Evolutionary conservation across 805 yeast genomes (phyloP), one percentile per base, ranked within the genome.

Genomic region (Metschnikowia anglica): DNA sequence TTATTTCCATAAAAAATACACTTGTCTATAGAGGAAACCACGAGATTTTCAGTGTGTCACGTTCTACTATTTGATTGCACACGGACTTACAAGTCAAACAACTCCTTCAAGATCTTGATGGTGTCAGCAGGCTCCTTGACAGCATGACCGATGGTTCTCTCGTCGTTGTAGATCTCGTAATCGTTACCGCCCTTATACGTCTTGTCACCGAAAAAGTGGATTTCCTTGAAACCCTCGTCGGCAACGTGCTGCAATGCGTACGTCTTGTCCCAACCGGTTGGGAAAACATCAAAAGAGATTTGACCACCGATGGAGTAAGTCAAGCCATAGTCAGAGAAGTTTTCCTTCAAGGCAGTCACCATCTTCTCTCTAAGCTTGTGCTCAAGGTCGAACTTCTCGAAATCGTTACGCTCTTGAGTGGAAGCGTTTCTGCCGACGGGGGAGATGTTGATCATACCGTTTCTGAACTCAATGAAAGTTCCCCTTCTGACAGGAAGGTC

Each of bases 181-280:
- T 93, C 99, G 73, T 93, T 93, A 74, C 99, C 99, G 64, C 99
- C 99, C 73, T 81, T 69, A 77, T 85, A 85, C 54, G 96, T 79
- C 79, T 93, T 93, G 79, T 93, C 99, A 73, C 99, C 99, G 64
- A 93, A 93, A 82, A 93, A 93, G 76, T 93, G 98, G 60, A 93
- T 88, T 58, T 80, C 77, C 61, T 81, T 76, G 74, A 90, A 93
- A 53, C 85, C 81, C 70, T 91, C 97, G 47, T 75, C 68, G 60
- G 72, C 88, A 58, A 93, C 90, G 71, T 91, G 99, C 70, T 85
- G 89, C 65, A 93, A 80, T 70, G 96, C 88, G 76, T 91, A 93
- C 49, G 99, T 93, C 81, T 93, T 93, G 73, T 93, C 99, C 99
- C 99, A 93, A 63, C 99, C 99, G 52, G 97, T 88, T 75, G 99